These are phyloP conservation scores for Mucor saturninus DNA, from an alignment of 371 early-diverging fungal genomes.

Conservation along the genomic window DNA sequence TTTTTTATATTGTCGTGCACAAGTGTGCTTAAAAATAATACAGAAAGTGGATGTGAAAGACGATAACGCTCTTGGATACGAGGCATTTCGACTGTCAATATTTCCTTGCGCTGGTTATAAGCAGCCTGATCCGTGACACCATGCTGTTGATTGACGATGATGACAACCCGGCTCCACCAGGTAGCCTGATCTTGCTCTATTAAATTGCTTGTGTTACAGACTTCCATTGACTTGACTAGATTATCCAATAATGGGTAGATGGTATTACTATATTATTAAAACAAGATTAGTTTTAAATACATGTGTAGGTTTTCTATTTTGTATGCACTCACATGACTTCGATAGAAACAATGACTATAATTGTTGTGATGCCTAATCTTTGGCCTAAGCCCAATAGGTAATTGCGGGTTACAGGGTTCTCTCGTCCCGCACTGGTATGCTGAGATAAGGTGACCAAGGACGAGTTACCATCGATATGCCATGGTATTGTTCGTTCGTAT, in stretches of 20 bases:
- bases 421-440: conserved; percentile 13
- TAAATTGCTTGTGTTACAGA: neutral
- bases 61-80: conserved; percentile 19
- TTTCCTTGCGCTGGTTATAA: conserved; percentile 8
- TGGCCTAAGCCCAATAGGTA: conserved; percentile 21
- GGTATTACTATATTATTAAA: conserved; percentile 12
- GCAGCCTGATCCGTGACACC: conserved; percentile 5
- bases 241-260: conserved; percentile 16
- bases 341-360: conserved; percentile 21
- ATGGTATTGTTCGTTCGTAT: conserved; percentile 25
- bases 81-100: conserved; percentile 21
- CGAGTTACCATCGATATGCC: conserved; percentile 13
- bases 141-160: conserved; percentile 25
- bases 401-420: conserved; percentile 8
- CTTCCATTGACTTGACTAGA: conserved; percentile 12
- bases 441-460: conserved; percentile 26
- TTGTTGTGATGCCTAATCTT: conserved; percentile 27
- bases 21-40: conserved; percentile 17
- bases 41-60: conserved; percentile 17
- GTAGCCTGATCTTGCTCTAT: conserved; percentile 6
- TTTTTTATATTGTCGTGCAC: conserved; percentile 5
- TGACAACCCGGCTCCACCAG: conserved; percentile 29
- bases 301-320: neutral
- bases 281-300: neutral
- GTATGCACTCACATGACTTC: conserved; percentile 21